Conservation (phyloP, 345 rosid species). For the Sonneratia alba region DNA sequence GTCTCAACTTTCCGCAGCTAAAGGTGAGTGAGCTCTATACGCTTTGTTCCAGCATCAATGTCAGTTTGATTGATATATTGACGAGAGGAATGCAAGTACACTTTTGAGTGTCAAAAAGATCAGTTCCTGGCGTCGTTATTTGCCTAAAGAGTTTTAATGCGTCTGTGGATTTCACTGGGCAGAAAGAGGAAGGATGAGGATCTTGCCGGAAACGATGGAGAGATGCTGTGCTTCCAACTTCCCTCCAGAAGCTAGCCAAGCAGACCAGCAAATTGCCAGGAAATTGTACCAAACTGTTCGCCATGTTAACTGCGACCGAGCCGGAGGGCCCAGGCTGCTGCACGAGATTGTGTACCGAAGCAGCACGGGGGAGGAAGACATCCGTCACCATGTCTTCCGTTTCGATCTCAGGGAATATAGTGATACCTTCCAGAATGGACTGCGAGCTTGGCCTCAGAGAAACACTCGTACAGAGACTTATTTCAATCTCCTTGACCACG, state of each 20-base stretch:
- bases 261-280: background rate
- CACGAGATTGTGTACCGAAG: background rate
- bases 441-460: background rate
- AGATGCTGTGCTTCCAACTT: background rate
- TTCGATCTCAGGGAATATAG: background rate
- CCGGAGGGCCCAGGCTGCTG: background rate
- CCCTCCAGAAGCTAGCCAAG: background rate
- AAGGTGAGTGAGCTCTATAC: too few relatives aligned
- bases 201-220: background rate
- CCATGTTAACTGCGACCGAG: background rate
- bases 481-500: background rate
- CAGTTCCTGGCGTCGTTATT: too few relatives aligned
- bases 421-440: background rate
- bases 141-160: conserved; percentile 4
- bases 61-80: too few relatives aligned
- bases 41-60: too few relatives aligned
- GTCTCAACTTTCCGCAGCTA: too few relatives aligned
- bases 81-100: too few relatives aligned
- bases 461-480: background rate
- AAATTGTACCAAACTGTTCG: background rate
- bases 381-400: background rate
- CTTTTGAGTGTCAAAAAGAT: too few relatives aligned
- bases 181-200: background rate
- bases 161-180: too few relatives aligned
- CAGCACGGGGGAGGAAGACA: background rate